These are phyloP conservation scores for Teratosphaeriaceae sp. DNA, from an alignment of 2,329 filamentous ascomycete species.

Conservation along the genomic window DNA sequence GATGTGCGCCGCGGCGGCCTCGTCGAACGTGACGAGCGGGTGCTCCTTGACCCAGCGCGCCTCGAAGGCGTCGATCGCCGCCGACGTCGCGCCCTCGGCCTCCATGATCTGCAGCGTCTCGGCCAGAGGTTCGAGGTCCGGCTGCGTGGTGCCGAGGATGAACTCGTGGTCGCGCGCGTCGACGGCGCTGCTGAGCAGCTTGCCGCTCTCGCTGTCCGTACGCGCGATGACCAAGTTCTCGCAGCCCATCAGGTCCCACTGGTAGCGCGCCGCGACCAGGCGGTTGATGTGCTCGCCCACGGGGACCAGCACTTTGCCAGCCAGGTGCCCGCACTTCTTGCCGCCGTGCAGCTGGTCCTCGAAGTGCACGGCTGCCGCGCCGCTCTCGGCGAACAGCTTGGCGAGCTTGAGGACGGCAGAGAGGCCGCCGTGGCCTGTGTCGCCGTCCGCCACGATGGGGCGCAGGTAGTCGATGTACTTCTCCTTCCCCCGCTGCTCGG, in stretches of 20 bases:
- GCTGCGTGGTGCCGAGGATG: constrained; percentile 77
- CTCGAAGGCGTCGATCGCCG: constrained; percentile 82
- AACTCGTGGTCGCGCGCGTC: constrained; percentile 96
- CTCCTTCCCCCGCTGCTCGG: constrained; percentile 64
- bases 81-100: constrained; percentile 63
- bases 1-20: constrained; percentile 49
- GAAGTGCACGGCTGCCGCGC: constrained; percentile 92
- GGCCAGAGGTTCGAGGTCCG: constrained; percentile 68
- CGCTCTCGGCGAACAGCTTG: constrained; percentile 95
- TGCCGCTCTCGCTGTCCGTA: constrained; percentile 92
- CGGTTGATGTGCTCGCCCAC: constrained; percentile 95
- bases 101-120: constrained; percentile 92
- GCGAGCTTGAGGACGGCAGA: constrained; percentile 92
- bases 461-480: constrained; percentile 89
- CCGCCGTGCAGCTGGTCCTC: constrained; percentile 97
- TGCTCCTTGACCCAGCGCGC: constrained; percentile 82
- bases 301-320: constrained; percentile 91
- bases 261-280: constrained; percentile 83
- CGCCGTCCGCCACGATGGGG: constrained; percentile 92
- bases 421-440: constrained; percentile 88
- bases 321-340: constrained; percentile 96
- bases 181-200: constrained; percentile 80
- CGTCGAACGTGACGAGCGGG: constrained; percentile 83
- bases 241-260: constrained; percentile 96
- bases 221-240: constrained; percentile 94